Percentiles rank a stretch among this genome's conserved stretches.
These are phyloP conservation scores for Agaricus sinodeliciosus DNA, from an alignment of 768 basidiomycete genomes.

Conservation along the genomic window DNA sequence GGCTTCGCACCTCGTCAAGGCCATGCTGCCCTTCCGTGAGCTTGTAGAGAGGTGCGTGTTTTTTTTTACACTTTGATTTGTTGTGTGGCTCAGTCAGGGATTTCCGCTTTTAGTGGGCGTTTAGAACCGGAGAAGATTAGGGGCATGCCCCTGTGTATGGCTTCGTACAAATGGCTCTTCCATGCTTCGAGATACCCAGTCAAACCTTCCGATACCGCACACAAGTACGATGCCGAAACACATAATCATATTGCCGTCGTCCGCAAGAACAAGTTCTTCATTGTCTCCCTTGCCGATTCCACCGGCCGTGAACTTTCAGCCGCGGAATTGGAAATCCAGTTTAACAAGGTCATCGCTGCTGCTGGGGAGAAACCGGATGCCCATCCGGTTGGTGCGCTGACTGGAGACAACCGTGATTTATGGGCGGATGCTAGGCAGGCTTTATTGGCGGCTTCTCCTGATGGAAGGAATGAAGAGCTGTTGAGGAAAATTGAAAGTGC, in stretches of 20 bases:
- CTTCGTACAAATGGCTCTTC: constrained; percentile 97
- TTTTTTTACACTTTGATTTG: not conserved
- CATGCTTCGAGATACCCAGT: constrained; percentile 87
- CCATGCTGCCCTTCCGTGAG: constrained; percentile 77
- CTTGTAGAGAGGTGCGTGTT: constrained; percentile 69
- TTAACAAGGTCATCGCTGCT: constrained; percentile 58
- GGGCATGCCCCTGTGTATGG: constrained; percentile 79
- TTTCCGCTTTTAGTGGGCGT: constrained; percentile 38
- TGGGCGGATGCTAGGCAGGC: constrained; percentile 76
- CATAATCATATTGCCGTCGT: constrained; percentile 90
- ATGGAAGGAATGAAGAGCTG: constrained; percentile 49
- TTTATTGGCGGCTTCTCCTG: constrained; percentile 54
- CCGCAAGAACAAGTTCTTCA: constrained; percentile 87
- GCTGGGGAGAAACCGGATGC: constrained; percentile 41
- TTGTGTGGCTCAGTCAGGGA: not conserved
- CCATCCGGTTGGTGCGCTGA: constrained; percentile 72
- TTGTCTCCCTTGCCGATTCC: constrained; percentile 61
- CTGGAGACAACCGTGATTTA: constrained; percentile 80
- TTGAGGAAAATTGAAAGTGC: constrained; percentile 84
- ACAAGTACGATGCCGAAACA: constrained; percentile 64
- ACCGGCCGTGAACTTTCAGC: constrained; percentile 69
- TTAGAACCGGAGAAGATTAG: constrained; percentile 86
- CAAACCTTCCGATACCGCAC: constrained; percentile 76
- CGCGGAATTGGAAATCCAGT: constrained; percentile 77
- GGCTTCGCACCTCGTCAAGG: constrained; percentile 80